Evolutionary conservation across 768 basidiomycete genomes (phyloP).

Genomic region (Leucosporidium yakuticum): DNA sequence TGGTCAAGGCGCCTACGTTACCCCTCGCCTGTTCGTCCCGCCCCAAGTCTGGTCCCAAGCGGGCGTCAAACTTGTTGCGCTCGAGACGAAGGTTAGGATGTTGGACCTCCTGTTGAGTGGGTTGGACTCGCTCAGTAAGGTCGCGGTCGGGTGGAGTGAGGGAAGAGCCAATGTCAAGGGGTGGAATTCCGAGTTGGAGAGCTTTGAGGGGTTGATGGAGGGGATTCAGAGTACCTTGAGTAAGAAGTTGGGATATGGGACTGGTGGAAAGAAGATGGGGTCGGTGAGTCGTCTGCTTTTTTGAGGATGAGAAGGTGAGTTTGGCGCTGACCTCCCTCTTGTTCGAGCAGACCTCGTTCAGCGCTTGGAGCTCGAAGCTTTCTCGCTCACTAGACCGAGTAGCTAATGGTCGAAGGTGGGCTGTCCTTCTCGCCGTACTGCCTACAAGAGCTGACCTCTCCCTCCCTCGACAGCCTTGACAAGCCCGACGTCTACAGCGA

Average conservation of each 20-base stretch:
- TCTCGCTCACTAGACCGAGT: conserved; percentile 33
- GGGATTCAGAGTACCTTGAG: conserved; percentile 46
- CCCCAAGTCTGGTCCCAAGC: conserved; percentile 86
- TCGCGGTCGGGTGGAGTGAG: no score
- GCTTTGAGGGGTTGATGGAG: conserved; percentile 73
- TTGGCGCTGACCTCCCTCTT: neutral
- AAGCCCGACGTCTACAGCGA: conserved; percentile 79
- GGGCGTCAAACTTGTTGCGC: conserved; percentile 72
- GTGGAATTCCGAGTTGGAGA: conserved; percentile 61
- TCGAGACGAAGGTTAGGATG: conserved; percentile 78
- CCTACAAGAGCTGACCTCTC: neutral
- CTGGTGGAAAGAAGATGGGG: conserved; percentile 76
- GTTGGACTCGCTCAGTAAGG: conserved; percentile 49
- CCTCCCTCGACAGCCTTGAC: conserved; percentile 57
- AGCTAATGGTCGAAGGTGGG: conserved; percentile 36
- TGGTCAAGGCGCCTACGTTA: conserved; percentile 78
- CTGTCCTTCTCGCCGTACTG: neutral
- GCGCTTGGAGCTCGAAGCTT: conserved; percentile 35
- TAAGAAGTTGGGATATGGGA: conserved; percentile 42
- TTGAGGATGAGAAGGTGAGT: conserved; percentile 1
- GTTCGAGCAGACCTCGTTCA: conserved; percentile 31
- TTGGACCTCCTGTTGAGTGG: conserved; percentile 72
- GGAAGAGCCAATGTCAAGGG: conserved; percentile 35
- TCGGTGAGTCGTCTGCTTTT: conserved; percentile 20
- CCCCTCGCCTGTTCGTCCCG: conserved; percentile 76